Conservation (phyloP, 2,329 filamentous ascomycete genomes). For the Monilinia fructicola region DNA sequence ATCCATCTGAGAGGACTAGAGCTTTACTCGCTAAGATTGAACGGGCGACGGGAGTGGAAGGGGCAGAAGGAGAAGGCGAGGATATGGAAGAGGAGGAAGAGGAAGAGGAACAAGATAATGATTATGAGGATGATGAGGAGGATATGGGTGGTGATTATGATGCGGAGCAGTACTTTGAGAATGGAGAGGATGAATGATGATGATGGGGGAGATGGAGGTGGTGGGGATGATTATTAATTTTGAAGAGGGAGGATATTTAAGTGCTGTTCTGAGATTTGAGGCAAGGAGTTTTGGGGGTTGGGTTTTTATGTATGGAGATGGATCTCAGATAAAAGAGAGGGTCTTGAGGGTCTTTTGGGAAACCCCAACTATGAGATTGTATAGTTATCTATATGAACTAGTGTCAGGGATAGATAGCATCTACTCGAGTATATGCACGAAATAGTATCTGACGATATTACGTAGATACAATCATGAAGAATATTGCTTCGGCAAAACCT, state of each 20-base stretch:
- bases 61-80: conserved; percentile 44
- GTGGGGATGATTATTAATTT: conserved; percentile 37
- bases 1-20: conserved; percentile 34
- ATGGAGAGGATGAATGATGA: conserved; percentile 57
- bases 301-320: background rate
- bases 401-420: background rate
- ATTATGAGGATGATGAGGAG: conserved; percentile 59
- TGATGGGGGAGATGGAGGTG: conserved; percentile 42
- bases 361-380: background rate
- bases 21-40: conserved; percentile 32
- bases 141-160: conserved; percentile 63
- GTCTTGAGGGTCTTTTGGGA: background rate
- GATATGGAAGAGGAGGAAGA: conserved; percentile 47
- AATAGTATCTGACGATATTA: background rate
- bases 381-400: background rate
- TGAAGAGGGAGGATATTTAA: background rate
- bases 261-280: background rate
- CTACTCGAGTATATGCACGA: background rate
- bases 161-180: conserved; percentile 63
- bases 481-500: too few relatives aligned
- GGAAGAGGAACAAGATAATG: conserved; percentile 41
- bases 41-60: conserved; percentile 33
- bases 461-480: background rate
- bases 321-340: background rate
- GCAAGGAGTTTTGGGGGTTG: background rate